Evolutionary conservation across 345 rosid species (phyloP).

Genomic region (Arabidopsis suecica): DNA sequence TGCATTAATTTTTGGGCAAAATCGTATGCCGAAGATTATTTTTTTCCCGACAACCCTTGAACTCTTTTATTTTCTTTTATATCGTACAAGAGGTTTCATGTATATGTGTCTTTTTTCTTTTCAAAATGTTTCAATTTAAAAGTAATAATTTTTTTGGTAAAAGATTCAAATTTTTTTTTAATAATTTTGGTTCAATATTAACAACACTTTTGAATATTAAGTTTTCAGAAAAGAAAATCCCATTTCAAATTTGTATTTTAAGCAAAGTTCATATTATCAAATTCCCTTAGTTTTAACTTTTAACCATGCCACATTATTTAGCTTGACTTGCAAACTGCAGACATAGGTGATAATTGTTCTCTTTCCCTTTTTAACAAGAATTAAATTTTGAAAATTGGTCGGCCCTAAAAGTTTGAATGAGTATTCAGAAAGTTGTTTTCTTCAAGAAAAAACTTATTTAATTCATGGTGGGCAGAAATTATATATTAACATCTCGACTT

Average conservation of each 20-base stretch:
- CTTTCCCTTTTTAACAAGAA: background rate
- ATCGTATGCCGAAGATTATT: background rate
- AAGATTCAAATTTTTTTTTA: background rate
- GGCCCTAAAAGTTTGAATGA: background rate
- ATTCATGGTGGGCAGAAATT: conserved; percentile 8
- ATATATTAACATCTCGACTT: background rate
- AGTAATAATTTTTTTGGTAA: background rate
- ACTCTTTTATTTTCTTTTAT: background rate
- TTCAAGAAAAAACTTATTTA: background rate
- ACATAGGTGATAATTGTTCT: too few relatives aligned
- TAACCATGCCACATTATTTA: too few relatives aligned
- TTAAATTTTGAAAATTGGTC: conserved; percentile 1
- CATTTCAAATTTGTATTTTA: background rate
- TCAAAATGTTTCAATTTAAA: background rate
- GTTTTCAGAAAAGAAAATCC: background rate
- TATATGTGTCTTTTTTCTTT: background rate
- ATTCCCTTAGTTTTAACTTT: too few relatives aligned
- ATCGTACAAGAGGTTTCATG: background rate
- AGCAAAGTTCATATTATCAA: background rate
- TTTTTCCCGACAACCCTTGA: background rate
- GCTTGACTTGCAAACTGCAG: too few relatives aligned
- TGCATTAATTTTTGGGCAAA: background rate
- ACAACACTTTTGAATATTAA: background rate
- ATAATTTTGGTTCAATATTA: background rate
- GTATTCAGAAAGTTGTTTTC: conserved; percentile 2